phyloP scores from a whole-genome alignment of 1,284 basidiomycete species.

The Trichosporon sp. region DNA sequence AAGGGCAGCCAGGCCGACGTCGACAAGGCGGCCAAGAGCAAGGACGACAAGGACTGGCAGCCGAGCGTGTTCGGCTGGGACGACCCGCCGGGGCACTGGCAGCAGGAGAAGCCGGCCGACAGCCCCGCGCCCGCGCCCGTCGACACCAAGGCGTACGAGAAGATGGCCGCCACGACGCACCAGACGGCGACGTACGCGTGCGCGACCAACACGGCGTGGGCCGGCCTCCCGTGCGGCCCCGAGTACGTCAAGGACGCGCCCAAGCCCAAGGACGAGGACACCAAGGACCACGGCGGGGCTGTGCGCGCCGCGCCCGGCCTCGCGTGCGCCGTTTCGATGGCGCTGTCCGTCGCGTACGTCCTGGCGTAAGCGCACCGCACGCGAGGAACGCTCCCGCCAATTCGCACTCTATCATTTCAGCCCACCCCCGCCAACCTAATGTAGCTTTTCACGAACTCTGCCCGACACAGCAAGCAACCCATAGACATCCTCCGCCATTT shows the following conservation, averaged over 20 bases:
- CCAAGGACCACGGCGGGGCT: neutral
- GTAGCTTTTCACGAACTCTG: too few species aligned
- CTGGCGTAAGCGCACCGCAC: too few species aligned
- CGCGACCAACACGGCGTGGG: neutral
- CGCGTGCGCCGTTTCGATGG: neutral
- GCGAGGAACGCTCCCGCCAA: too few species aligned
- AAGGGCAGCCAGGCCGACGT: neutral
- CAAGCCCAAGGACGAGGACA: neutral
- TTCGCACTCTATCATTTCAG: too few species aligned
- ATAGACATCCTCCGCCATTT: too few species aligned
- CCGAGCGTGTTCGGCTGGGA: neutral
- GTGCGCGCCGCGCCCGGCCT: neutral
- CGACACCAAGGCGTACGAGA: neutral
- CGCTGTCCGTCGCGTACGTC: neutral
- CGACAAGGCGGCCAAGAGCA: neutral
- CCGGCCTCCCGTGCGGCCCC: neutral
- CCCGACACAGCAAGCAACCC: too few species aligned
- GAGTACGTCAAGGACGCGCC: neutral
- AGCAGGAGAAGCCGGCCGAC: neutral
- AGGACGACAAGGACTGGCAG: neutral
- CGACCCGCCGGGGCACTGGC: neutral
- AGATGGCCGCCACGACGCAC: neutral
- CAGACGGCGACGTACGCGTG: neutral
- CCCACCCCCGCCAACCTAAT: too few species aligned
- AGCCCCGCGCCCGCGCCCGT: neutral